Conservation (phyloP, 768 basidiomycete genomes). For the Hygrocybe punicea region DNA sequence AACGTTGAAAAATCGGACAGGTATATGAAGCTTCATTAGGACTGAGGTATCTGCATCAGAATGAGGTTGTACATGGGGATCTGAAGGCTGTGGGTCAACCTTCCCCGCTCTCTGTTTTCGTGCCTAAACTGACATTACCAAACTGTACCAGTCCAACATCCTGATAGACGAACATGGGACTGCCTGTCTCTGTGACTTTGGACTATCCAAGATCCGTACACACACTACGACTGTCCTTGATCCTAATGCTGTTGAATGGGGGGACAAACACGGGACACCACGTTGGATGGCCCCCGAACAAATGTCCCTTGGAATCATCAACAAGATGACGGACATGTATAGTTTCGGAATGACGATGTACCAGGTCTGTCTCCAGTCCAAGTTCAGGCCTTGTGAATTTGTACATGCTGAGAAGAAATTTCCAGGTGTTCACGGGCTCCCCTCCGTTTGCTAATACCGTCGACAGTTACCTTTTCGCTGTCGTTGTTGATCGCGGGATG, state of each 20-base stretch:
- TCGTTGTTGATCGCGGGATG: background rate
- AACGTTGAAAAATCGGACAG: no score
- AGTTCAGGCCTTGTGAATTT: no score
- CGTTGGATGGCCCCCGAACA: slow-evolving; percentile 1
- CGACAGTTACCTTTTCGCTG: background rate
- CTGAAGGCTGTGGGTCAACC: slow-evolving; percentile 42
- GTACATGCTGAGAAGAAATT: no score
- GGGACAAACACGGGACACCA: background rate
- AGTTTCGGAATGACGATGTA: slow-evolving; percentile 2
- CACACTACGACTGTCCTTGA: background rate
- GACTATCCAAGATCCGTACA: slow-evolving; percentile 37
- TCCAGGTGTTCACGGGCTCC: background rate
- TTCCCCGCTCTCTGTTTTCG: no score
- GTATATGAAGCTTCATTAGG: background rate
- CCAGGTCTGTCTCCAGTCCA: no score
- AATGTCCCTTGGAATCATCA: background rate
- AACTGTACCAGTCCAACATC: slow-evolving; percentile 52
- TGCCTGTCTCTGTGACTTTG: slow-evolving; percentile 46
- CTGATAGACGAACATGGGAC: slow-evolving; percentile 42
- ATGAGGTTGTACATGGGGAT: slow-evolving; percentile 36
- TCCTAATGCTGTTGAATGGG: background rate
- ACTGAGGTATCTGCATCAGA: background rate
- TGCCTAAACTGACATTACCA: no score
- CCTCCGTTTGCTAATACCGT: background rate
- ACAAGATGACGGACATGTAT: background rate